These are phyloP conservation scores for Trametes meyenii DNA, from an alignment of 768 basidiomycete genomes.

Conservation along the genomic window DNA sequence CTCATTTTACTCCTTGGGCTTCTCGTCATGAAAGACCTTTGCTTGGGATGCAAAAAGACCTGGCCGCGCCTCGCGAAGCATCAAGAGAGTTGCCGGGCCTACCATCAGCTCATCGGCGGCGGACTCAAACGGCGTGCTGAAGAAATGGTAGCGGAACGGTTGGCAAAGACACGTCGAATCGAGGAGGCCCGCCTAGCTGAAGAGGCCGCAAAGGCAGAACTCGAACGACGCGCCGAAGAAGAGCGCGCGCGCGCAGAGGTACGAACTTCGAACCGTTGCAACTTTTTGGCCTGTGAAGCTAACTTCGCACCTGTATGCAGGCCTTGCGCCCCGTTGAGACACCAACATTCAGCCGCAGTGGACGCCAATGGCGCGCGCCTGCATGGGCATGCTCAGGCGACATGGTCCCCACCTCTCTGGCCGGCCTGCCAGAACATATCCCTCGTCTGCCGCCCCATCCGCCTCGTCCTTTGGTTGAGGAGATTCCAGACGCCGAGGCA, in stretches of 20 bases:
- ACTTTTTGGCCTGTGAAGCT: background rate
- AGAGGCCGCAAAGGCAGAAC: background rate
- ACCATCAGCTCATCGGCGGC: background rate
- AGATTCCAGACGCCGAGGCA: background rate
- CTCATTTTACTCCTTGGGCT: background rate
- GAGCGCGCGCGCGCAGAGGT: background rate
- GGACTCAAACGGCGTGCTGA: background rate
- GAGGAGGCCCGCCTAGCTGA: background rate
- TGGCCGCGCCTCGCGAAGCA: background rate
- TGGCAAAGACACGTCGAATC: background rate
- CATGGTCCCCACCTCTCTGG: constrained; percentile 4
- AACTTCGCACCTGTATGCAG: background rate
- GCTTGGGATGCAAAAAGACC: background rate
- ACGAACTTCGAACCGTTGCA: background rate
- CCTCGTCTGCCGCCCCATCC: background rate
- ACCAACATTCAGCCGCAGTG: background rate
- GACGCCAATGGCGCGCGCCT: background rate
- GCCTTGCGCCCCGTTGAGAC: background rate
- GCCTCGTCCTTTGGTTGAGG: background rate
- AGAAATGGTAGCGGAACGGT: background rate
- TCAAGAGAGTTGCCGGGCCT: background rate
- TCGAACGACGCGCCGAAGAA: background rate
- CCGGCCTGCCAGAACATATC: constrained; percentile 2
- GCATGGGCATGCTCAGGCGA: background rate
- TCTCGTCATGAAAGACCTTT: background rate